Conservation (phyloP, 2,329 filamentous ascomycete species). For the Paraconiothyrium sp. region DNA sequence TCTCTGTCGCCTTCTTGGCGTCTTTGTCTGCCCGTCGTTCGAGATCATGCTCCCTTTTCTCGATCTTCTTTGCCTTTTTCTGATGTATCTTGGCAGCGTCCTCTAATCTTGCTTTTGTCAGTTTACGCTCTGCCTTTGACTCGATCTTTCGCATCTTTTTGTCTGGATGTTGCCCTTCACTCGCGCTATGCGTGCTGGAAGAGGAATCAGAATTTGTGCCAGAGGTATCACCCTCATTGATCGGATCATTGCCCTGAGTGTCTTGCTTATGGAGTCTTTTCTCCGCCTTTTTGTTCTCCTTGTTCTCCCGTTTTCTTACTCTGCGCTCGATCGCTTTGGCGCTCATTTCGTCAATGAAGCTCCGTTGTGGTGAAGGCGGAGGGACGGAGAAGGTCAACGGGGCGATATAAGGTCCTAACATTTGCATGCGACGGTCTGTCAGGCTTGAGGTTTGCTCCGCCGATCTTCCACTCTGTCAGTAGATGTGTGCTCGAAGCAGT, state of each 20-base stretch:
- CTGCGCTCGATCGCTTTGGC: background rate
- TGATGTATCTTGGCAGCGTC: background rate
- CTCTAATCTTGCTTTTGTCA: background rate
- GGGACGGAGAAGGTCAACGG: background rate
- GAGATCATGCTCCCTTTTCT: background rate
- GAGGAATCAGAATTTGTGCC: background rate
- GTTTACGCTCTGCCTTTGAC: background rate
- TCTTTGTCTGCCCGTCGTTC: background rate
- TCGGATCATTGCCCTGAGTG: background rate
- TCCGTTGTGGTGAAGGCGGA: background rate
- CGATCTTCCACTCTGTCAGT: background rate
- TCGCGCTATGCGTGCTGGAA: background rate
- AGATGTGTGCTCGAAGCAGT: background rate
- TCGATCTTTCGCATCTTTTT: background rate
- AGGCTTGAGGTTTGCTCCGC: background rate
- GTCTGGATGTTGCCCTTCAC: background rate
- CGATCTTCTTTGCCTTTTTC: background rate
- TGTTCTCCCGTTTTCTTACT: background rate
- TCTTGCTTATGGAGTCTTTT: background rate
- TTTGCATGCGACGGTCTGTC: background rate
- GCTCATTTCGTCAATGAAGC: background rate
- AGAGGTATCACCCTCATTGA: background rate
- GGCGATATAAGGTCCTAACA: background rate
- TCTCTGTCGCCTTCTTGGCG: background rate
- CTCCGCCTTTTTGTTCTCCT: background rate